These are phyloP conservation scores for Botrytis medusae DNA, from an alignment of 2,329 filamentous ascomycete species.

Conservation along the genomic window DNA sequence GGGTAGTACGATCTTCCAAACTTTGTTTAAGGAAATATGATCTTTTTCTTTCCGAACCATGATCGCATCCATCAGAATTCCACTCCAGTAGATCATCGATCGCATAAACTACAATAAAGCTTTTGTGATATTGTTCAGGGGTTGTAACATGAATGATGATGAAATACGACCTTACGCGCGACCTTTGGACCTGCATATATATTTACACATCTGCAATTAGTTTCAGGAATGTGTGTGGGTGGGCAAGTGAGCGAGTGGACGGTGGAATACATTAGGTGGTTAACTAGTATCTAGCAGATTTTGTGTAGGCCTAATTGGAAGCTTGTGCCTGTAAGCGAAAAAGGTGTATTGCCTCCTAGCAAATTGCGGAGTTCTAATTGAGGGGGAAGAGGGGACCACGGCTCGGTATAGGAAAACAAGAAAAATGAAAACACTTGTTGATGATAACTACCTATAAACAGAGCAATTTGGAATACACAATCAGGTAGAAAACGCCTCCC, in stretches of 20 bases:
- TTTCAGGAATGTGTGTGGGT: not conserved
- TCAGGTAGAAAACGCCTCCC: not conserved
- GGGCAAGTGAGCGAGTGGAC: not conserved
- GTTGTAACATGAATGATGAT: not conserved
- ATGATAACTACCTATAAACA: not conserved
- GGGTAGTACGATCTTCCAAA: not conserved
- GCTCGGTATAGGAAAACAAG: not conserved
- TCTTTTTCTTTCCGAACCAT: not conserved
- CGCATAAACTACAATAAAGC: not conserved
- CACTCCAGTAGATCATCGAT: not conserved
- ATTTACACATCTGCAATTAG: not conserved
- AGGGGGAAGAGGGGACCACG: not conserved
- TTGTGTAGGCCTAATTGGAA: slow-evolving; percentile 1
- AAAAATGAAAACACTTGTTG: not conserved
- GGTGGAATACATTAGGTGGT: not conserved
- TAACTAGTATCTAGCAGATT: not conserved
- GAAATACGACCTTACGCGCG: slow-evolving; percentile 3
- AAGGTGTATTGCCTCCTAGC: not conserved
- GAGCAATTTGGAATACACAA: not conserved
- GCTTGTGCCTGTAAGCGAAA: not conserved
- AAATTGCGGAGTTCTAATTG: not conserved
- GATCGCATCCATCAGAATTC: not conserved
- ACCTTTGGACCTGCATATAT: slow-evolving; percentile 8
- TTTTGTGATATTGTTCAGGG: slow-evolving; percentile 3
- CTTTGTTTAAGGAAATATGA: not conserved